These are phyloP conservation scores for Dipodascopsis tothii DNA, from an alignment of 805 yeast genomes.

Conservation along the genomic window DNA sequence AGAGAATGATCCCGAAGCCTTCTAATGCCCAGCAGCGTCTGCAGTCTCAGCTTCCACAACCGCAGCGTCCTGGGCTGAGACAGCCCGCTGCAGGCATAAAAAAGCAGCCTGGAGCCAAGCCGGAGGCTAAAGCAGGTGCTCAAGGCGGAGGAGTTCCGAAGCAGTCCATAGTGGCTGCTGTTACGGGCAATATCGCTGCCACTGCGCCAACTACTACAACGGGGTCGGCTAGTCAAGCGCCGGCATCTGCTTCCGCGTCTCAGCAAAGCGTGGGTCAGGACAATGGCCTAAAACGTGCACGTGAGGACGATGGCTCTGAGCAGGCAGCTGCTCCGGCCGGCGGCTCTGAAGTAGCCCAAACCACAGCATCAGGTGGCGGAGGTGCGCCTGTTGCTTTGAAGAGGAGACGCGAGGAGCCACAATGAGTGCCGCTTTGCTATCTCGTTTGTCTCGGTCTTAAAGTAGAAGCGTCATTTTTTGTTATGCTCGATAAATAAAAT, in stretches of 20 bases:
- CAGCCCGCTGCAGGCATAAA: slow-evolving; percentile 2
- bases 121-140: slow-evolving; percentile 4
- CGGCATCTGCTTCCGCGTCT: slow-evolving; percentile 1
- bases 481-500: no score
- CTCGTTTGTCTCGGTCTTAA: no score
- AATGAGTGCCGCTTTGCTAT: no score
- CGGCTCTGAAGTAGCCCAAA: slow-evolving; percentile 1
- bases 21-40: neutral
- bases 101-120: neutral
- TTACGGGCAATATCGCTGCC: neutral
- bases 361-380: slow-evolving; percentile 1
- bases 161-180: slow-evolving; percentile 3
- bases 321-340: neutral
- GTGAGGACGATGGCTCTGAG: slow-evolving; percentile 6
- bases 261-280: neutral
- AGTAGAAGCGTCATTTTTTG: no score
- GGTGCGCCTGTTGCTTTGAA: slow-evolving; percentile 16
- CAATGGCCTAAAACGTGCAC: slow-evolving; percentile 7
- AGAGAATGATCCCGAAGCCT: neutral
- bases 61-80: slow-evolving; percentile 12
- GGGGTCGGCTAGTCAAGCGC: slow-evolving; percentile 2
- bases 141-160: slow-evolving; percentile 3
- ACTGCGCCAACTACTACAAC: neutral
- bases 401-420: slow-evolving; percentile 18
- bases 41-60: slow-evolving; percentile 16